Conservation (phyloP, 2,329 filamentous ascomycete genomes). For the Stagonosporopsis vannaccii region DNA sequence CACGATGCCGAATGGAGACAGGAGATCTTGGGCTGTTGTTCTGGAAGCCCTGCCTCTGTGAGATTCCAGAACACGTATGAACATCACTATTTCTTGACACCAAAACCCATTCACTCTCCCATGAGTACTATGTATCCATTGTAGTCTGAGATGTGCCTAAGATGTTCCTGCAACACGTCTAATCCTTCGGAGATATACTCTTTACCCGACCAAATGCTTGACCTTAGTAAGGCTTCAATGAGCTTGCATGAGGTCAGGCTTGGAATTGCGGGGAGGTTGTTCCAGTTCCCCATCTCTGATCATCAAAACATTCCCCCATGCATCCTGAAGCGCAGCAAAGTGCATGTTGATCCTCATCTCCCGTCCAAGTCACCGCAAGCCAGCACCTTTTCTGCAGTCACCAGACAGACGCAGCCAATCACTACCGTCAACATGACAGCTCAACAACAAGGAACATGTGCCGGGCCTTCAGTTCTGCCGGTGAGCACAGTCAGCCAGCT, state of each 20-base stretch:
- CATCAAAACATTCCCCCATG: background rate
- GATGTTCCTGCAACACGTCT: background rate
- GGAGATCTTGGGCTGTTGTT: conserved; percentile 12
- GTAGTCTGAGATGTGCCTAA: background rate
- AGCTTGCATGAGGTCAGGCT: conserved; percentile 4
- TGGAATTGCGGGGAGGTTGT: conserved; percentile 2
- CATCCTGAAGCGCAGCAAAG: conserved; percentile 7
- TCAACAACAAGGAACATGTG: conserved; percentile 1
- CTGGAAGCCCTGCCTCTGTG: conserved; percentile 4
- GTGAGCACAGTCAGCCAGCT: conserved; percentile 9
- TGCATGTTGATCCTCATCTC: conserved; percentile 20
- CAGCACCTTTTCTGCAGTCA: conserved; percentile 6
- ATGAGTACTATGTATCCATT: background rate
- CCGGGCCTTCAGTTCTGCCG: conserved; percentile 8
- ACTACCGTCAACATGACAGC: background rate
- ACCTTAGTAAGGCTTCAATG: background rate
- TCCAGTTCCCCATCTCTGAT: conserved; percentile 3
- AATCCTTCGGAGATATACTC: background rate
- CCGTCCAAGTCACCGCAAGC: conserved; percentile 12
- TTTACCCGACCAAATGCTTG: background rate
- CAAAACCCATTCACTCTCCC: background rate
- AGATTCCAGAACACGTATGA: conserved; percentile 7
- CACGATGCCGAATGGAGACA: conserved; percentile 12
- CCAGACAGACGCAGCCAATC: conserved; percentile 2
- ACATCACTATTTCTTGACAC: background rate